Conservation (phyloP, 371 early-diverging fungal species). For the Syncephalastrum racemosum region DNA sequence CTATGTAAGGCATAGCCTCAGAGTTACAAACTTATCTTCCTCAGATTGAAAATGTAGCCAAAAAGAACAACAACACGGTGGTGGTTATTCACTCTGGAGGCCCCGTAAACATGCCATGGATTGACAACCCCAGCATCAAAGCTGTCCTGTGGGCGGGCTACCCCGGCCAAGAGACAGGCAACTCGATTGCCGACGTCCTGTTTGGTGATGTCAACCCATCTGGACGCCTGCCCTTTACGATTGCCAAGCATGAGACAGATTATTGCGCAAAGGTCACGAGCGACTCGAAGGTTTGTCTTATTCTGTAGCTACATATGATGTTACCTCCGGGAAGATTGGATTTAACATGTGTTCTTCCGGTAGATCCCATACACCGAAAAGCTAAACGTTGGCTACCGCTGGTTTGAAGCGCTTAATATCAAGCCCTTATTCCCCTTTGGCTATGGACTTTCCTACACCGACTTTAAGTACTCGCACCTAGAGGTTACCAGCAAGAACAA, state of each 20-base stretch:
- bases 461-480: conserved; percentile 44
- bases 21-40: background rate
- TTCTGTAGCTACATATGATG: background rate
- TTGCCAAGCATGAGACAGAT: conserved; percentile 36
- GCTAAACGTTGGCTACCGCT: conserved; percentile 56
- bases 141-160: conserved; percentile 46
- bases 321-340: background rate
- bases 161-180: conserved; percentile 66
- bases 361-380: conserved; percentile 54
- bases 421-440: conserved; percentile 61
- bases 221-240: conserved; percentile 62
- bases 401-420: conserved; percentile 48
- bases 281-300: conserved; percentile 4
- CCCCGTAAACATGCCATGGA: conserved; percentile 50
- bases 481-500: conserved; percentile 10
- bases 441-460: conserved; percentile 65
- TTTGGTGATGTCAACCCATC: conserved; percentile 67
- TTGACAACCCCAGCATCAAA: conserved; percentile 47
- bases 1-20: background rate
- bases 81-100: conserved; percentile 58
- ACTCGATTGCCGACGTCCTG: conserved; percentile 59
- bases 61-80: conserved; percentile 39
- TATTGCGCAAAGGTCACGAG: conserved; percentile 38
- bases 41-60: conserved; percentile 47
- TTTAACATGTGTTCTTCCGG: background rate